Evolutionary conservation across 805 yeast genomes (phyloP).

Genomic region (Brettanomyces anomalus): DNA sequence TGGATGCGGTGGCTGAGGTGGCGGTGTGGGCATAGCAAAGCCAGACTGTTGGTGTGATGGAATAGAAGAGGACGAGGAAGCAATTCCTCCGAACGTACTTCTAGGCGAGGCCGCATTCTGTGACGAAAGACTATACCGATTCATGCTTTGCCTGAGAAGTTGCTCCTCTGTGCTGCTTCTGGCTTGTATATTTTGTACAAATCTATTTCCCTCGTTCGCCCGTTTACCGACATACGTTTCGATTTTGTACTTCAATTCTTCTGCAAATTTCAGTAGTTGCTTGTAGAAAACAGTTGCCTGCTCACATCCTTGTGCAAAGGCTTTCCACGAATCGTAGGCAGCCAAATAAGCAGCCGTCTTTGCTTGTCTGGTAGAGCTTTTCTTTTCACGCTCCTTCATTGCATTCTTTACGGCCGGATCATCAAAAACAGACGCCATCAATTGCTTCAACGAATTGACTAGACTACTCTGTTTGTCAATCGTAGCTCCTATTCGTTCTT

Average conservation of each 20-base stretch:
- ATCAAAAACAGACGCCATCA: slow-evolving; percentile 38
- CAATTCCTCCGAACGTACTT: no score
- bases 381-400: slow-evolving; percentile 35
- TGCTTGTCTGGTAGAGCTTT: slow-evolving; percentile 25
- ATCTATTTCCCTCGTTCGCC: slow-evolving; percentile 17
- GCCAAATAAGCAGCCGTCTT: slow-evolving; percentile 33
- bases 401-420: slow-evolving; percentile 33
- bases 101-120: neutral
- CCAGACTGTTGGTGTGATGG: neutral
- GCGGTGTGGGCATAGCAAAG: neutral
- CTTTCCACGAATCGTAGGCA: slow-evolving; percentile 51
- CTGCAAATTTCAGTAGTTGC: slow-evolving; percentile 32
- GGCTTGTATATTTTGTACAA: slow-evolving; percentile 3
- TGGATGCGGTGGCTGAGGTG: neutral
- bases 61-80: neutral
- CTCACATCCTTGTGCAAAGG: slow-evolving; percentile 46
- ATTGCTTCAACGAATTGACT: slow-evolving; percentile 33
- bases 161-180: neutral
- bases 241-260: slow-evolving; percentile 18
- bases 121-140: neutral
- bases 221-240: slow-evolving; percentile 22
- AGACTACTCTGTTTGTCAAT: slow-evolving; percentile 54
- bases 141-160: slow-evolving; percentile 2
- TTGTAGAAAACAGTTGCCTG: slow-evolving; percentile 61
- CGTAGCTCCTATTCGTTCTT: slow-evolving; percentile 57